These are phyloP conservation scores for Suhomyces bokatorum DNA, from an alignment of 1,139 yeast genomes.

Conservation along the genomic window DNA sequence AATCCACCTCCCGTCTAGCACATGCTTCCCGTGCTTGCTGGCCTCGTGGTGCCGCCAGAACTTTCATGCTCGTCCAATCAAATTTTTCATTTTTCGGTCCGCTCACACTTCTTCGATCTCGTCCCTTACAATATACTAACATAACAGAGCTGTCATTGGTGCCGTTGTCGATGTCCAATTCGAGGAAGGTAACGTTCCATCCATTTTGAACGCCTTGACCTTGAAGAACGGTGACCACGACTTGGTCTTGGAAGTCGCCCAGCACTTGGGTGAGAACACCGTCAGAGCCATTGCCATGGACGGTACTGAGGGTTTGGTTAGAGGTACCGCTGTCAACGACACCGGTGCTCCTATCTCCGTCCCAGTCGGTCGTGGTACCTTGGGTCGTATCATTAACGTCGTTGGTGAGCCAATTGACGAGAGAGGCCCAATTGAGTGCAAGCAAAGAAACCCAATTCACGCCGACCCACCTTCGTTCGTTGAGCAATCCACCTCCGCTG, in stretches of 20 bases:
- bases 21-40: neutral
- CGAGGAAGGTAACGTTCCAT: constrained; percentile 96
- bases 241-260: constrained; percentile 96
- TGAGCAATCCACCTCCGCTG: constrained; percentile 97
- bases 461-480: constrained; percentile 95
- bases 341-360: constrained; percentile 98
- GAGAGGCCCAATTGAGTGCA: constrained; percentile 96
- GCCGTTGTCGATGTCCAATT: constrained; percentile 99
- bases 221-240: constrained; percentile 67
- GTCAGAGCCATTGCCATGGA: constrained; percentile 99
- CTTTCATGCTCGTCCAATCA: constrained; percentile 1
- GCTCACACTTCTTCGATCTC: neutral
- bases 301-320: constrained; percentile 99
- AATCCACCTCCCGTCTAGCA: neutral
- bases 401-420: constrained; percentile 99
- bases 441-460: constrained; percentile 95
- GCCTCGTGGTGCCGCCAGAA: neutral
- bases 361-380: constrained; percentile 98
- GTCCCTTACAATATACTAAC: constrained; percentile 5
- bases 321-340: constrained; percentile 90
- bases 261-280: constrained; percentile 99
- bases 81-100: constrained; percentile 9
- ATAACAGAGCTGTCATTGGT: constrained; percentile 91
- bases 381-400: constrained; percentile 98
- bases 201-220: constrained; percentile 94